phyloP scores from a whole-genome alignment of 768 basidiomycete genomes.

The Termitomyces sp. region DNA sequence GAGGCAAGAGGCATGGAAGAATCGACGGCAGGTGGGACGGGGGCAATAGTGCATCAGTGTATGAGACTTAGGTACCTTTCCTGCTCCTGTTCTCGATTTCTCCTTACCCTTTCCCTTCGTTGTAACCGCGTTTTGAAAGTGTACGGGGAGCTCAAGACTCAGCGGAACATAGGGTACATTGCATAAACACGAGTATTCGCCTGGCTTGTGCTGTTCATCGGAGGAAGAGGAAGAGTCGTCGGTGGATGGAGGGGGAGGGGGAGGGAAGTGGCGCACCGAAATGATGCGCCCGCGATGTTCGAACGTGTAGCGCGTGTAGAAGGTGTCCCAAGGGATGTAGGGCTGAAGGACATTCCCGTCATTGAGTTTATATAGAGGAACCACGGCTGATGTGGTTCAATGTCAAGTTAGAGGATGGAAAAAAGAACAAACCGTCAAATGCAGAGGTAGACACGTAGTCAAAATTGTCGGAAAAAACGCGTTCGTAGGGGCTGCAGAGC shows the following conservation, averaged over 20 bases:
- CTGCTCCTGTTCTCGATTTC: background rate
- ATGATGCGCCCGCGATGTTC: slow-evolving; percentile 29
- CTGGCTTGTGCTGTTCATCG: slow-evolving; percentile 38
- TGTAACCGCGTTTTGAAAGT: background rate
- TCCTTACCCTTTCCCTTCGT: background rate
- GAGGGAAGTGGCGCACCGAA: slow-evolving; percentile 24
- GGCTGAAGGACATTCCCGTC: slow-evolving; percentile 35
- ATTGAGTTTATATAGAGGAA: slow-evolving; percentile 29
- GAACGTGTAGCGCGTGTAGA: slow-evolving; percentile 47
- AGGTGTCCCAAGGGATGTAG: slow-evolving; percentile 34
- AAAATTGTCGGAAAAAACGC: slow-evolving; percentile 42
- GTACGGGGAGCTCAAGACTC: slow-evolving; percentile 8
- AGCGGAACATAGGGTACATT: slow-evolving; percentile 42
- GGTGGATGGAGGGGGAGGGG: background rate
- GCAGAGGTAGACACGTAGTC: slow-evolving; percentile 44
- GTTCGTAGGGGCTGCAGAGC: slow-evolving; percentile 43
- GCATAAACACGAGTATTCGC: slow-evolving; percentile 40
- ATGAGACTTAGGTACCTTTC: background rate
- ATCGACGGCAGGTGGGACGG: slow-evolving; percentile 39
- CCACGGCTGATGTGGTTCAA: slow-evolving; percentile 25
- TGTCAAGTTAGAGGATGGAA: background rate
- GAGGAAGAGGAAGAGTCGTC: background rate
- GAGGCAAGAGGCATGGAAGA: slow-evolving; percentile 49
- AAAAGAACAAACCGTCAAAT: slow-evolving; percentile 38
- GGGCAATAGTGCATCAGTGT: slow-evolving; percentile 56